These are phyloP conservation scores for Gloeopeniophorella convolvens DNA, from an alignment of 768 basidiomycete genomes.

Conservation along the genomic window DNA sequence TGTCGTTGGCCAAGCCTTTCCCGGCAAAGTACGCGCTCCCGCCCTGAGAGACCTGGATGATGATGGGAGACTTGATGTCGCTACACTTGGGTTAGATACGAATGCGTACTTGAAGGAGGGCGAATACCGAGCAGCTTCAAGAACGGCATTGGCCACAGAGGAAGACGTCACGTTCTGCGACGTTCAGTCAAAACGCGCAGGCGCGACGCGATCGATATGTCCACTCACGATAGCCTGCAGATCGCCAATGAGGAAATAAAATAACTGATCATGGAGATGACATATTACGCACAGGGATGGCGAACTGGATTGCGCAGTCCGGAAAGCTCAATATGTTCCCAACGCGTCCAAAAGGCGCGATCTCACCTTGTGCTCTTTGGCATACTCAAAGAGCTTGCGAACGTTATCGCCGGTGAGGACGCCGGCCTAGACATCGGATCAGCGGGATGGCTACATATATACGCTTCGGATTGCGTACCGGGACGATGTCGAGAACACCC, in stretches of 20 bases:
- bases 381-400: conserved; percentile 93
- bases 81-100: conserved; percentile 33
- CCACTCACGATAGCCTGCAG: conserved; percentile 70
- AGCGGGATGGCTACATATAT: neutral
- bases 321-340: conserved; percentile 10
- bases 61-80: conserved; percentile 95
- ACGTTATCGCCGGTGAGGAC: conserved; percentile 94
- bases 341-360: conserved; percentile 23
- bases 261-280: neutral
- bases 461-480: conserved; percentile 43
- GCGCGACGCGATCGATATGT: conserved; percentile 14
- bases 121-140: conserved; percentile 86
- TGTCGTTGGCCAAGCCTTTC: conserved; percentile 91
- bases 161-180: conserved; percentile 92
- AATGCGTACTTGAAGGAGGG: neutral
- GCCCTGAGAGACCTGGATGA: conserved; percentile 96
- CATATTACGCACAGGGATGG: conserved; percentile 64
- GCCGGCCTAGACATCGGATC: conserved; percentile 58
- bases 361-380: conserved; percentile 73
- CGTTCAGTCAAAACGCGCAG: neutral
- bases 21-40: conserved; percentile 95
- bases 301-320: conserved; percentile 45
- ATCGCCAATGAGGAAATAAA: conserved; percentile 7
- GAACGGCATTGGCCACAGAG: conserved; percentile 87
- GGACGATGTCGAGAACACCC: conserved; percentile 82